Percentiles rank a stretch among this genome's conserved stretches.
Conservation (phyloP, 495 filamentous ascomycete species). For the Neurospora hispaniola region DNA sequence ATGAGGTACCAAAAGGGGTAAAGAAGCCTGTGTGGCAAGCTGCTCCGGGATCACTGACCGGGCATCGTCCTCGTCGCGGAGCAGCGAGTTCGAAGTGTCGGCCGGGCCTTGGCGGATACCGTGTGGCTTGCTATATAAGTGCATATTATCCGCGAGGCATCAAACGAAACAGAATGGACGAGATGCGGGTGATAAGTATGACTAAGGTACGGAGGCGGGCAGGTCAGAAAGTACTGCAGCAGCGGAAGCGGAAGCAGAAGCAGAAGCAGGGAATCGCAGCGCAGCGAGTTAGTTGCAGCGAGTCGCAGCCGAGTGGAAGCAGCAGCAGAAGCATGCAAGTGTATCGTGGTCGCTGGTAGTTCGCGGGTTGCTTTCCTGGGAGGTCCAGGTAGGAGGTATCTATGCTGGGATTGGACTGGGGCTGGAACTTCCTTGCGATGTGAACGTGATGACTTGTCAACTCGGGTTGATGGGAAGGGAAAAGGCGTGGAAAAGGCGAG, state of each 20-base stretch:
- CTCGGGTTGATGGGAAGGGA: not conserved
- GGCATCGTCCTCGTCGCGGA: constrained; percentile 9
- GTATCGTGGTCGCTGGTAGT: constrained; percentile 14
- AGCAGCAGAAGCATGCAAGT: constrained; percentile 21
- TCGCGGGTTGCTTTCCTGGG: not conserved
- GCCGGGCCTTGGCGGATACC: constrained; percentile 5
- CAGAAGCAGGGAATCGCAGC: not conserved
- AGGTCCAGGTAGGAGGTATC: not conserved
- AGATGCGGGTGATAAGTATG: not conserved
- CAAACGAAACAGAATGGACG: constrained; percentile 2
- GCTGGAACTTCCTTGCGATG: not conserved
- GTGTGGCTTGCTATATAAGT: constrained; percentile 23
- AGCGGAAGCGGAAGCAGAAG: not conserved
- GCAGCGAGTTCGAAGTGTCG: not conserved
- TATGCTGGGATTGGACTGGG: not conserved
- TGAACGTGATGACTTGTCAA: not conserved
- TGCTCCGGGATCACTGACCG: constrained; percentile 7
- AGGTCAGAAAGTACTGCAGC: not conserved
- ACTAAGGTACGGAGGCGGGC: not conserved
- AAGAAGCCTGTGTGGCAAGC: constrained; percentile 1
- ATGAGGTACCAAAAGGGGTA: not conserved
- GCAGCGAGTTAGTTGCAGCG: not conserved
- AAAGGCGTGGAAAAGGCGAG: not conserved
- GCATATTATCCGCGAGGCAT: constrained; percentile 11
- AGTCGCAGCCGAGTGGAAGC: constrained; percentile 1